Base-by-base conservation (phyloP, 192 early-diverging fungal species). In the Backusella australiensis region DNA sequence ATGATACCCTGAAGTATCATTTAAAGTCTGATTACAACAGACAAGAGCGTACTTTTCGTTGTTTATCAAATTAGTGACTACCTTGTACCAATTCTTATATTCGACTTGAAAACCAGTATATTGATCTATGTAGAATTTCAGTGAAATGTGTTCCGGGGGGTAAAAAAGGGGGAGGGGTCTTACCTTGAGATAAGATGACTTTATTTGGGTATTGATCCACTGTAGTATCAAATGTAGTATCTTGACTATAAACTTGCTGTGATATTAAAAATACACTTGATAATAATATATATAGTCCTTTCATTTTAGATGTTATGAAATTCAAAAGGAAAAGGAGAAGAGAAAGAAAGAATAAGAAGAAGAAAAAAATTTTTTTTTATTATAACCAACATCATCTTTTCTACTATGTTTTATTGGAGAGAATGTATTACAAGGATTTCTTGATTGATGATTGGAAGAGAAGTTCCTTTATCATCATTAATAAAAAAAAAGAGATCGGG, bases 21-120 rank as follows among this genome's bases (percentile, higher is more conserved):
- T 36, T 26, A 65, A 17, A 6, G 34, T 29, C 23, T 36, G 52
- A 23, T 65, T 41, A 42, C 72, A 74, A 26, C 72, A 74, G 7
- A 74, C 72, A 39, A 74, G 53, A 1, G 72, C 72, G 21, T 82
- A 85, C 26, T 29, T 77, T 42, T 87, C 82, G 15, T 49, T 70
- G 4, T 34, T 76, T 9, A 68, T 75, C 41, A 38, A n/a, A 38
- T 80, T 82, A 23, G 76, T 80, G 15, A 86, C 71, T 26, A 82
- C 34, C 19, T 82, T 82, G 23, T 81, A 78, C 32, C 67, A 70
- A 35, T 59, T 68, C 9, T 35, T 49, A 36, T 82, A 83, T 11
- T 34, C 21, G 26, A 80, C 76, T 1, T 1, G 53, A 65, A 85
- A 87, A 15, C 63, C 68, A 4, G 74, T 75, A 23, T 67, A 72